Conservation (phyloP, 768 basidiomycete genomes). For the Lactarius deliciosus region DNA sequence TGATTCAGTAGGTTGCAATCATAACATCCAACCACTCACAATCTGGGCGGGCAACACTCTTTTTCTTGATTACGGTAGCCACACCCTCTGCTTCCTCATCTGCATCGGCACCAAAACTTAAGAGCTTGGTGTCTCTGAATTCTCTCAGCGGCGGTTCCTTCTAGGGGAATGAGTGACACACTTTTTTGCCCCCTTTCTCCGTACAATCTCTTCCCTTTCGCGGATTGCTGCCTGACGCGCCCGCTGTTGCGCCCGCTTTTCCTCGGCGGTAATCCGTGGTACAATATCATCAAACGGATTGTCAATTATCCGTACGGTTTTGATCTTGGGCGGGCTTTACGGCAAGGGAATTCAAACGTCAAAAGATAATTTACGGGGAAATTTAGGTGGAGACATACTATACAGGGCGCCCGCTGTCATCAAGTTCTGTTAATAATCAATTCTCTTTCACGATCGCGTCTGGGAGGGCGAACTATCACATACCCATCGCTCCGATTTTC, state of each 20-base stretch:
- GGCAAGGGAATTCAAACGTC: conserved; percentile 3
- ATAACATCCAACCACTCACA: conserved; percentile 46
- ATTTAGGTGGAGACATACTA: conserved; percentile 52
- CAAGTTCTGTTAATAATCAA: conserved; percentile 54
- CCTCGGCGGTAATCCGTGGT: conserved; percentile 93
- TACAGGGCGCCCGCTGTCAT: conserved; percentile 69
- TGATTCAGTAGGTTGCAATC: neutral
- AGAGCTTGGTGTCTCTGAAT: conserved; percentile 77
- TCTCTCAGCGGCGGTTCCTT: neutral
- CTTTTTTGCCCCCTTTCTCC: conserved; percentile 86
- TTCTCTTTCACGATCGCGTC: neutral
- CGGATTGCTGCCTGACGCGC: conserved; percentile 74
- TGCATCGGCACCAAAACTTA: conserved; percentile 84
- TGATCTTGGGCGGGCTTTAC: conserved; percentile 86
- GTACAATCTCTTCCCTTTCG: conserved; percentile 74
- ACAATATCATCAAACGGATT: conserved; percentile 96
- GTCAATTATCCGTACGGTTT: conserved; percentile 77
- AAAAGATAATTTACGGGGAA: neutral
- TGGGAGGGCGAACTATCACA: conserved; percentile 30
- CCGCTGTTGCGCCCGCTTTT: conserved; percentile 78
- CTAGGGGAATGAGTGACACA: conserved; percentile 5
- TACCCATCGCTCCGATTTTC: conserved; percentile 90
- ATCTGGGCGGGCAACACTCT: conserved; percentile 80
- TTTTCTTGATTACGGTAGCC: conserved; percentile 66
- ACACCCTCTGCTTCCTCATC: conserved; percentile 59